Evolutionary conservation across 345 rosid genomes (phyloP), one percentile per base, ranked within the genome.

Genomic region (Trapa bicornis): DNA sequence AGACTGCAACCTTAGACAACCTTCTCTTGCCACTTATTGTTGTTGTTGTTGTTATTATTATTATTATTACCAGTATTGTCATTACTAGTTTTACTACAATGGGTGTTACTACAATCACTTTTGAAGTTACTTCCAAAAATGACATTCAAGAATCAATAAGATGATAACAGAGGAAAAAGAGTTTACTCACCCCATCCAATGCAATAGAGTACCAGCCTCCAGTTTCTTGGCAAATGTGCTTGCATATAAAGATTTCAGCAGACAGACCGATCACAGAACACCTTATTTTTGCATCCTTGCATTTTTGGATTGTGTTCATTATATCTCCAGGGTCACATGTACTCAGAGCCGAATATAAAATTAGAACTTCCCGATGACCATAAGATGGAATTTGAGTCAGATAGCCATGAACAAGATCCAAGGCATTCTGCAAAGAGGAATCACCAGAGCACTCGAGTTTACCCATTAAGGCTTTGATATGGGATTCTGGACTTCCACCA

Each of bases 311-410:
- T 37, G 92, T 87, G 67, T 85, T 86, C 92, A 85, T 83, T 69
- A 91, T 88, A 73, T 91, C 92, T 67, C 99, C 99, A 1, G 96
- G 99, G 82, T 93, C 99, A 79, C 89, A 88, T 37, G 92, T 88
- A 66, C 85, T 82, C 42, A 91, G 82, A 65, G 96, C 88, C 1
- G 99, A 91, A 74, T 82, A 85, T 67, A 88, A 54, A 78, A 94
- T 79, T 65, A 91, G 81, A 78, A 87, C 92, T 75, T 93, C 96
- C 29, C 99, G 92, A 72, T 89, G 95, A 70, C 96, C 97, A 36
- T 88, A 91, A 1, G 91, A 82, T 29, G 97, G 99, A 73, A 91
- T 84, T 76, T 88, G 86, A 78, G 80, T 78, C 57, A 94, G 84
- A 74, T 82, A 81, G 42, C 78, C 96, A 38, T 76, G 83, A 45